Evolutionary conservation across 2,329 filamentous ascomycete genomes (phyloP).

Genomic region (Penicillium olsonii): DNA sequence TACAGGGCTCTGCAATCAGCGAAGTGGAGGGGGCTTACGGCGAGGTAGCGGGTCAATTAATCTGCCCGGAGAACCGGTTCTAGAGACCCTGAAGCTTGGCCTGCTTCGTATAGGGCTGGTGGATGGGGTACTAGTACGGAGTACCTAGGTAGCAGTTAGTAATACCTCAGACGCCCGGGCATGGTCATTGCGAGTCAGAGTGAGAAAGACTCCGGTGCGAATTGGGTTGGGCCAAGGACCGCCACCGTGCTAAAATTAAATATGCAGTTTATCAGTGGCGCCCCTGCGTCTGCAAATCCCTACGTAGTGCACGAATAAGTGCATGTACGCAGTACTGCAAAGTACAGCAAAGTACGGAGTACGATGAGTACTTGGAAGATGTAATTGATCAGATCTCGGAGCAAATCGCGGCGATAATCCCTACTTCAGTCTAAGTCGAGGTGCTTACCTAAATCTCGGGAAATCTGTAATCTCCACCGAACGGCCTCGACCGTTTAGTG

Average conservation of each 20-base stretch:
- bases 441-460: neutral
- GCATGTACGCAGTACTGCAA: no score
- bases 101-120: no score
- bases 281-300: neutral
- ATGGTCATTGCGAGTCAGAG: no score
- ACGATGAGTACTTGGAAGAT: neutral
- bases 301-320: neutral
- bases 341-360: no score
- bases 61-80: conserved; percentile 16
- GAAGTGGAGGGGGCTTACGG: conserved; percentile 21
- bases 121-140: no score
- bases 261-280: neutral
- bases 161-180: no score
- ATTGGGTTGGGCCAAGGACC: neutral
- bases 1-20: conserved; percentile 17
- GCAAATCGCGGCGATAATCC: neutral
- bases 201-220: no score
- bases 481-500: neutral
- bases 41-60: conserved; percentile 16
- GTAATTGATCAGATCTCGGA: no score
- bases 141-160: no score
- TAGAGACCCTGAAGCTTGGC: conserved; percentile 2
- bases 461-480: neutral
- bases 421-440: neutral
- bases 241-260: neutral